Evolutionary conservation across 2,329 filamentous ascomycete genomes (phyloP).

Genomic region (Penicillium freii): DNA sequence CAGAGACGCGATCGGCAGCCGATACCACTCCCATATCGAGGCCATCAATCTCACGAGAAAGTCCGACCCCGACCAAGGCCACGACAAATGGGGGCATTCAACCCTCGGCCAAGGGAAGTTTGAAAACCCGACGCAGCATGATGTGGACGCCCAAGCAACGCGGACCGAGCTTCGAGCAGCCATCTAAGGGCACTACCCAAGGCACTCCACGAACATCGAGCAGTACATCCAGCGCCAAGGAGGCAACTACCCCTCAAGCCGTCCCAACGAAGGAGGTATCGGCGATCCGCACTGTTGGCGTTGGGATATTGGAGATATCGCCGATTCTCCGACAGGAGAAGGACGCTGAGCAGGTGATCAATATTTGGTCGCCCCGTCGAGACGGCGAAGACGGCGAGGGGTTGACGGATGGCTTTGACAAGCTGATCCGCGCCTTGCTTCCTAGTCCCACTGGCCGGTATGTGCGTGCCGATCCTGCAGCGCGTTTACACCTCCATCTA

Average conservation of each 20-base stretch:
- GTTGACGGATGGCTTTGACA: conserved; percentile 66
- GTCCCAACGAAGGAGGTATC: conserved; percentile 32
- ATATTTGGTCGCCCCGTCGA: conserved; percentile 68
- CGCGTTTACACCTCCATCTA: conserved; percentile 75
- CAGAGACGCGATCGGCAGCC: conserved; percentile 45
- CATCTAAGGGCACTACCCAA: conserved; percentile 27
- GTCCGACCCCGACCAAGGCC: conserved; percentile 27
- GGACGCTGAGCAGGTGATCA: conserved; percentile 72
- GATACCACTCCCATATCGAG: conserved; percentile 26
- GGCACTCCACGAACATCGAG: conserved; percentile 34
- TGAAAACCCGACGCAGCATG: conserved; percentile 45
- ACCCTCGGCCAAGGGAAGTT: conserved; percentile 36
- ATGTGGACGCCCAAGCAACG: conserved; percentile 44
- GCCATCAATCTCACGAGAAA: conserved; percentile 38
- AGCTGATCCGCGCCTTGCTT: conserved; percentile 69
- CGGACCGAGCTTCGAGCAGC: conserved; percentile 30
- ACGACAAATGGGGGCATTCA: conserved; percentile 27
- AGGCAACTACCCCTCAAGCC: conserved; percentile 23
- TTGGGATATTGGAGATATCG: conserved; percentile 76
- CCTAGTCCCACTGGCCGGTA: conserved; percentile 71
- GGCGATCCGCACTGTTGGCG: conserved; percentile 68
- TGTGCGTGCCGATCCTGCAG: conserved; percentile 68
- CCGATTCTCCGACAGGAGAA: conserved; percentile 68
- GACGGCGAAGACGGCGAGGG: conserved; percentile 58
- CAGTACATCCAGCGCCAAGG: conserved; percentile 31